These are phyloP conservation scores for Adansonia gregorii DNA, from an alignment of 441 rosid genomes.

Conservation along the genomic window DNA sequence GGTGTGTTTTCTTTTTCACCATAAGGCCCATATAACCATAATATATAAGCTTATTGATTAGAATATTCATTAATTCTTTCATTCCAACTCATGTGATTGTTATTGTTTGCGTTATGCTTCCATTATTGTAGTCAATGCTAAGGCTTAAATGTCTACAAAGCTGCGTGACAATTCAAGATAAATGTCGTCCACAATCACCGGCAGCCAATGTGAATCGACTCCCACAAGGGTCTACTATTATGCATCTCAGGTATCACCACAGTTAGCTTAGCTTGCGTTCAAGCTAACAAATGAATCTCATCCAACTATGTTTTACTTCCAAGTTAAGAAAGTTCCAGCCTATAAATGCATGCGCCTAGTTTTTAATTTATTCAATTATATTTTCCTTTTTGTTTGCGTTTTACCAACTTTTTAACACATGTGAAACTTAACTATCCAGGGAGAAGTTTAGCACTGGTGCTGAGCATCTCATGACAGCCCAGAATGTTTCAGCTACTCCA, in stretches of 20 bases:
- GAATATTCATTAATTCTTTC: too few relatives aligned
- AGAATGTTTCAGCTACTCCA: slow-evolving; percentile 23
- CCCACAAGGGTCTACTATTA: slow-evolving; percentile 49
- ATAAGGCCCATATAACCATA: background rate
- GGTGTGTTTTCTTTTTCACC: slow-evolving; percentile 40
- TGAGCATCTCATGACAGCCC: slow-evolving; percentile 34
- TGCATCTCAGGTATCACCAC: slow-evolving; percentile 55
- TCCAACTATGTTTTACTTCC: background rate
- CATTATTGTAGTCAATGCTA: slow-evolving; percentile 56
- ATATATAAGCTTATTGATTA: too few relatives aligned
- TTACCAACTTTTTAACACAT: background rate
- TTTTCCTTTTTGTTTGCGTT: background rate
- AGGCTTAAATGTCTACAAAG: slow-evolving; percentile 64
- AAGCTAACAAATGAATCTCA: background rate
- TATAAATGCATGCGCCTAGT: background rate
- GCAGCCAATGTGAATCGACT: slow-evolving; percentile 39
- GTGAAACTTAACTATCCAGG: slow-evolving; percentile 42
- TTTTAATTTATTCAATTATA: background rate
- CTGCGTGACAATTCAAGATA: slow-evolving; percentile 51
- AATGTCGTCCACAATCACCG: slow-evolving; percentile 37
- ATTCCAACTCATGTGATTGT: background rate
- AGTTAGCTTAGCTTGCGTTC: background rate
- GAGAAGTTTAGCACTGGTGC: slow-evolving; percentile 47
- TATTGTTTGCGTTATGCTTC: background rate
- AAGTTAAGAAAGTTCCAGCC: background rate